Base-by-base conservation (phyloP, 306 rosid genomes). In the Bauhinia variegata region DNA sequence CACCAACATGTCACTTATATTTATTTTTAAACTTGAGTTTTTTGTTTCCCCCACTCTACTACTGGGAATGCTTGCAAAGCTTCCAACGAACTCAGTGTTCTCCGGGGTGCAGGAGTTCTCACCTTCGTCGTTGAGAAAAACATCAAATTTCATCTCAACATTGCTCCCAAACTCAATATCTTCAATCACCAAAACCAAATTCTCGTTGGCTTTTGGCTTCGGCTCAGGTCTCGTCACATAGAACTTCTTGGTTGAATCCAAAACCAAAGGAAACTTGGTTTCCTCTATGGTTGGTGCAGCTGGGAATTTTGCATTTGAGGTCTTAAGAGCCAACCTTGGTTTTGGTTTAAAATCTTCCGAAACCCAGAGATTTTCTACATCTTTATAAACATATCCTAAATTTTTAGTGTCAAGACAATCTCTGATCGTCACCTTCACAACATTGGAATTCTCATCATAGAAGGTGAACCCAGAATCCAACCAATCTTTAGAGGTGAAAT, bases 101-200 rank as follows among this genome's bases (percentile, higher is more conserved):
- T 14, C 59, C 6, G 78, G 72, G 28, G 59, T 42, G 44, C 60
- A 44, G 28, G 28, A 23, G 28, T 1, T 2, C 12, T 56, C 16
- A 10, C 31, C 60, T 17, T 63, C 77, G 30, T 63, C 71, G 66
- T 64, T 73, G n/a, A 73, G 43, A 50, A 41, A 68, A n/a, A 73
- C 78, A 23, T 73, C 78, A 54, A 73, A 64, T 42, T 73, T 64
- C 53, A 72, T 63, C 23, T 55, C 66, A 6, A 73, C 44, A 10
- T 38, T n/a, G n/a, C n/a, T n/a, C n/a, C n/a, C n/a, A n/a, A 72
- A 72, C 23, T 55, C 66, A 6, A 73, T 54, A 10, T 38, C 73
- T 2, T 60, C 55, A 11, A 84, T 72, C 43, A 84, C 82, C 68
- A 84, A 33, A 6, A 81, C 34, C 70, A 81, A 86, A 60, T 84